Evolutionary conservation across 768 basidiomycete genomes (phyloP).

Genomic region (Boletus vinaceobasis): DNA sequence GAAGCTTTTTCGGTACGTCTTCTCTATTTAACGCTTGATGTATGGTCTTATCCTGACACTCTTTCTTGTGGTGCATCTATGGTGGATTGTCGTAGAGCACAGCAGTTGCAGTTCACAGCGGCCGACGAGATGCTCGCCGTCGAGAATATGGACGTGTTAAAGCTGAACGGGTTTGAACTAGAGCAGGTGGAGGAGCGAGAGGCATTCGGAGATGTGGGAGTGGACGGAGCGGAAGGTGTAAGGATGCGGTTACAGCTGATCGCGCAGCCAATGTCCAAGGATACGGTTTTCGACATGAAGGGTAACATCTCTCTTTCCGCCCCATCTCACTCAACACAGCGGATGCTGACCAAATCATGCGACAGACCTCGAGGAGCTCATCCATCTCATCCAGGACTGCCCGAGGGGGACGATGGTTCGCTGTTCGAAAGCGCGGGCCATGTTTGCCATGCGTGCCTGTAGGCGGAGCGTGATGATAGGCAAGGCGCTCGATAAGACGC

Average conservation of each 20-base stretch:
- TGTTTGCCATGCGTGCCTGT: conserved; percentile 98
- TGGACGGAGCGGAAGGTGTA: neutral
- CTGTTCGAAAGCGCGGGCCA: conserved; percentile 87
- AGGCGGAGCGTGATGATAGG: conserved; percentile 97
- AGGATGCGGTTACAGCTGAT: conserved; percentile 53
- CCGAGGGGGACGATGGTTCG: conserved; percentile 82
- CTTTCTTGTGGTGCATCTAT: neutral
- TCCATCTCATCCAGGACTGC: conserved; percentile 78
- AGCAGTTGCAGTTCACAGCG: conserved; percentile 76
- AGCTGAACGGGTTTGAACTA: conserved; percentile 88
- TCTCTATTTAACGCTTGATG: neutral
- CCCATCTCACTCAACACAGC: neutral
- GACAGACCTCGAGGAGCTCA: conserved; percentile 87
- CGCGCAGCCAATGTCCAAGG: conserved; percentile 90
- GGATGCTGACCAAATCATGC: neutral
- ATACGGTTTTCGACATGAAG: conserved; percentile 83
- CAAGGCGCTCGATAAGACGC: conserved; percentile 66
- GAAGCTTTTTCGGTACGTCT: conserved; percentile 68
- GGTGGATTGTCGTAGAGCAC: conserved; percentile 51
- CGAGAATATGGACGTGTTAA: conserved; percentile 82
- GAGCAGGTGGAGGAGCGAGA: conserved; percentile 44
- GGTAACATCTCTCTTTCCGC: conserved; percentile 44
- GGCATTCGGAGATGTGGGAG: neutral
- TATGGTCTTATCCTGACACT: neutral
- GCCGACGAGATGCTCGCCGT: conserved; percentile 84